Evolutionary conservation across 257 asterid genomes (phyloP).

Genomic region (Fraxinus pennsylvanica): DNA sequence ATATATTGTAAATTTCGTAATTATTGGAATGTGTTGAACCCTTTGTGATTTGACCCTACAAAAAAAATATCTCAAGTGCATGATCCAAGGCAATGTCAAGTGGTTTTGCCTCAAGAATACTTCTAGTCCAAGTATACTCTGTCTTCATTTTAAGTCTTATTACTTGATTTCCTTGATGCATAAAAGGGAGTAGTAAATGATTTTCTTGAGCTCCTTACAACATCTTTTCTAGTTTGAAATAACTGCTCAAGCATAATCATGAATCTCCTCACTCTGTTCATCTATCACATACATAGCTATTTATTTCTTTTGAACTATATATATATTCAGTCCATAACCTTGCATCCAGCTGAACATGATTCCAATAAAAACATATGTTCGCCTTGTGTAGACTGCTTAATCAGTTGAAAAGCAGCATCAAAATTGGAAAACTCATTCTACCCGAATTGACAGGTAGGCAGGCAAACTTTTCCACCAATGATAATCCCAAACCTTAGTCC

Average conservation of each 20-base stretch:
- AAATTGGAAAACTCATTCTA: not conserved
- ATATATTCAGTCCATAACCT: not conserved
- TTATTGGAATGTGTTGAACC: not conserved
- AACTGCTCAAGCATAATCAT: not conserved
- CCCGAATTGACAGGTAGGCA: not conserved
- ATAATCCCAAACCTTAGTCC: not conserved
- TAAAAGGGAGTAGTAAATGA: not conserved
- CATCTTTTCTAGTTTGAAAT: not conserved
- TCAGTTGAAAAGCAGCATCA: not conserved
- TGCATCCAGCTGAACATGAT: not conserved
- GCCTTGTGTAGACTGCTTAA: not conserved
- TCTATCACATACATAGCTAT: not conserved
- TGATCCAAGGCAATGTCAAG: not conserved
- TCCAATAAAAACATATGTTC: constrained; percentile 10
- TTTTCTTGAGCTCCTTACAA: not conserved
- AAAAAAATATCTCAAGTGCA: not conserved
- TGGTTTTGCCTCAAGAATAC: constrained; percentile 11
- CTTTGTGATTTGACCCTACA: not conserved
- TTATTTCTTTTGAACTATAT: not conserved
- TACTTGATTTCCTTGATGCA: not conserved
- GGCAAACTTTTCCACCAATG: constrained; percentile 2
- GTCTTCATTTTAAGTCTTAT: not conserved
- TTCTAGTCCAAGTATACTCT: not conserved
- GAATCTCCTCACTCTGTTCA: not conserved
- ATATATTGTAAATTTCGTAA: not conserved